Evolutionary conservation across 148 eudicot genomes (phyloP).

Genomic region (Salicornia ramosissima): DNA sequence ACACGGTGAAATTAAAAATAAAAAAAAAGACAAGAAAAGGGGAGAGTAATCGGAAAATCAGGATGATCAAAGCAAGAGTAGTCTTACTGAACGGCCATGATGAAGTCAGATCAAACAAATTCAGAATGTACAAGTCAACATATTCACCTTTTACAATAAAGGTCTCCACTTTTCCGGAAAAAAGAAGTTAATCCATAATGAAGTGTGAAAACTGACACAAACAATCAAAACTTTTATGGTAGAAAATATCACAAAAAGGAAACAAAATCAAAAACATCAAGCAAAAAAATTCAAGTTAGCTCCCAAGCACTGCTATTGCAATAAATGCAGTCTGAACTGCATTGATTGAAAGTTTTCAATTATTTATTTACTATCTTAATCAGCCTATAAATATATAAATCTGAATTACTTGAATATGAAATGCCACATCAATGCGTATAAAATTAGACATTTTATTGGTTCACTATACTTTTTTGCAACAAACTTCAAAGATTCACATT

Average conservation of each 20-base stretch:
- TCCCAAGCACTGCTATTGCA: slow-evolving; percentile 6
- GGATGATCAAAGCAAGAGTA: slow-evolving; percentile 3
- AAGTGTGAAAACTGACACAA: slow-evolving; percentile 12
- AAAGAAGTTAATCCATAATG: background rate
- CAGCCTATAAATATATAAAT: slow-evolving; percentile 13
- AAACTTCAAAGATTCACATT: background rate
- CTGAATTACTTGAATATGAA: slow-evolving; percentile 13
- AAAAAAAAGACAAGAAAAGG: background rate
- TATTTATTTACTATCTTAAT: slow-evolving; percentile 8
- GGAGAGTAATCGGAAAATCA: background rate
- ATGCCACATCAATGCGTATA: slow-evolving; percentile 5
- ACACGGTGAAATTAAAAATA: background rate
- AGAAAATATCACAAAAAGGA: slow-evolving; percentile 1
- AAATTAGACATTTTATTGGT: background rate
- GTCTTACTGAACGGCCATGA: slow-evolving; percentile 8
- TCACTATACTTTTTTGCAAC: background rate
- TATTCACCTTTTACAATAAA: slow-evolving; percentile 1
- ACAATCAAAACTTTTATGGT: slow-evolving; percentile 17
- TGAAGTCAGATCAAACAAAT: slow-evolving; percentile 8
- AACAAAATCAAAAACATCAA: slow-evolving; percentile 13
- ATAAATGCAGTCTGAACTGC: slow-evolving; percentile 24
- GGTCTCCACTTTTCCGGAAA: background rate
- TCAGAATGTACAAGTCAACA: slow-evolving; percentile 8
- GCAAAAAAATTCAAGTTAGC: slow-evolving; percentile 6
- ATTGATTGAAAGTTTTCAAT: slow-evolving; percentile 6